Evolutionary conservation across 495 filamentous ascomycete species (phyloP).

Genomic region (Xylaria castorea): DNA sequence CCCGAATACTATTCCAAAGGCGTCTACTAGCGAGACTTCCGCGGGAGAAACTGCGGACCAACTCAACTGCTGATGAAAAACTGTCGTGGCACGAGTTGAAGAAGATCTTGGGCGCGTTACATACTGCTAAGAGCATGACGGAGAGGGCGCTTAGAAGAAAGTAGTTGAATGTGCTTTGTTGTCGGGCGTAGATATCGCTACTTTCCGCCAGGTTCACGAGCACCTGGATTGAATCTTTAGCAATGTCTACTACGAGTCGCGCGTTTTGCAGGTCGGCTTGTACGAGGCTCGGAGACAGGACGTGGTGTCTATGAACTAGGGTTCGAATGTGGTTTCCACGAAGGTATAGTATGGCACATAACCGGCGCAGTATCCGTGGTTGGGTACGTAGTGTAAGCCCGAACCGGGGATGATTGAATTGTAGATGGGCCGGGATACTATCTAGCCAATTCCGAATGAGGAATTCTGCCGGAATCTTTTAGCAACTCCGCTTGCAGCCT

Average conservation of each 20-base stretch:
- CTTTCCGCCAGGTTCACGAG: constrained; percentile 65
- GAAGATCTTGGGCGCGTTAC: constrained; percentile 66
- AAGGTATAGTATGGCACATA: constrained; percentile 68
- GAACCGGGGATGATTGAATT: constrained; percentile 31
- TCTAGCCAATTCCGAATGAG: constrained; percentile 71
- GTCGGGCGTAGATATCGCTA: constrained; percentile 65
- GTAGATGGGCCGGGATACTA: constrained; percentile 41
- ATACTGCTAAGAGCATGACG: constrained; percentile 67
- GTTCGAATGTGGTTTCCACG: constrained; percentile 71
- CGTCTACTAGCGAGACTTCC: constrained; percentile 63
- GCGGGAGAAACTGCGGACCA: constrained; percentile 65
- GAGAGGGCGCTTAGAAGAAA: constrained; percentile 69
- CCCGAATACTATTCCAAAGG: constrained; percentile 60
- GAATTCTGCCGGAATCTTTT: constrained; percentile 69
- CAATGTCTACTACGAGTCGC: constrained; percentile 64
- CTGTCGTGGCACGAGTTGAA: constrained; percentile 63
- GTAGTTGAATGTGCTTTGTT: constrained; percentile 71
- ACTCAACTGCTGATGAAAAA: constrained; percentile 70
- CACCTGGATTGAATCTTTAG: constrained; percentile 69
- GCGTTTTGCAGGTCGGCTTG: constrained; percentile 61
- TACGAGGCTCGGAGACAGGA: constrained; percentile 65
- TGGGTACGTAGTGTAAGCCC: constrained; percentile 21
- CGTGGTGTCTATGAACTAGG: constrained; percentile 66
- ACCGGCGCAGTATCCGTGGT: constrained; percentile 59
- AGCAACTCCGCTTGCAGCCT: constrained; percentile 49